These are phyloP conservation scores for Fonsecaea pedrosoi DNA, from an alignment of 2,329 filamentous ascomycete genomes.

Conservation along the genomic window DNA sequence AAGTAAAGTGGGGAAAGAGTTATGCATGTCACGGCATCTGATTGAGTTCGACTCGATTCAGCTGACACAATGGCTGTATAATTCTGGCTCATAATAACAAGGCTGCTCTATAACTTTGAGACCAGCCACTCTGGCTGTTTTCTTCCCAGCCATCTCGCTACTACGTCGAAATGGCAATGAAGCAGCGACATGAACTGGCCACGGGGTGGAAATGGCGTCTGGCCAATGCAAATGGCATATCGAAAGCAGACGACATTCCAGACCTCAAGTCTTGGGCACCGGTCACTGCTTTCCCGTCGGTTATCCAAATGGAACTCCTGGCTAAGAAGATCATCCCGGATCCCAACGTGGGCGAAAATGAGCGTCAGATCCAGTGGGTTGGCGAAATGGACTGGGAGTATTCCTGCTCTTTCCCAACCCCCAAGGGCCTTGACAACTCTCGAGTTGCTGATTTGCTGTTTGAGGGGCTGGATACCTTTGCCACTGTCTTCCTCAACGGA, in stretches of 20 bases:
- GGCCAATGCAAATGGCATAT: conserved; percentile 10
- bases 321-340: conserved; percentile 50
- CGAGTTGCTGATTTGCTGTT: conserved; percentile 69
- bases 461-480: conserved; percentile 80
- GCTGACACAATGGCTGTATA: neutral
- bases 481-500: conserved; percentile 73
- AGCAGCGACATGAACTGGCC: neutral
- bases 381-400: conserved; percentile 76
- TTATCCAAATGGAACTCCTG: conserved; percentile 32
- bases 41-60: neutral
- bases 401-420: conserved; percentile 39
- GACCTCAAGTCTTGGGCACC: neutral
- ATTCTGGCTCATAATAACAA: neutral
- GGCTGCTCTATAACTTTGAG: neutral
- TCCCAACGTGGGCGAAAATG: conserved; percentile 76
- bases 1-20: neutral
- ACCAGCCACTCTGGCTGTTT: neutral
- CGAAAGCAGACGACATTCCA: neutral
- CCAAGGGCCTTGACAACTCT: conserved; percentile 47
- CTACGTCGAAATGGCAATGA: conserved; percentile 3
- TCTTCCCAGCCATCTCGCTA: neutral
- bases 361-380: conserved; percentile 74
- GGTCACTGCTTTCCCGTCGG: conserved; percentile 10
- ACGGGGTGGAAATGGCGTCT: conserved; percentile 16
- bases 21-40: neutral